A percentile compares a stretch with the other conserved stretches of the same genome.
Evolutionary conservation across 2,329 filamentous ascomycete species (phyloP).

Genomic region (Cryphonectria carpinicola): DNA sequence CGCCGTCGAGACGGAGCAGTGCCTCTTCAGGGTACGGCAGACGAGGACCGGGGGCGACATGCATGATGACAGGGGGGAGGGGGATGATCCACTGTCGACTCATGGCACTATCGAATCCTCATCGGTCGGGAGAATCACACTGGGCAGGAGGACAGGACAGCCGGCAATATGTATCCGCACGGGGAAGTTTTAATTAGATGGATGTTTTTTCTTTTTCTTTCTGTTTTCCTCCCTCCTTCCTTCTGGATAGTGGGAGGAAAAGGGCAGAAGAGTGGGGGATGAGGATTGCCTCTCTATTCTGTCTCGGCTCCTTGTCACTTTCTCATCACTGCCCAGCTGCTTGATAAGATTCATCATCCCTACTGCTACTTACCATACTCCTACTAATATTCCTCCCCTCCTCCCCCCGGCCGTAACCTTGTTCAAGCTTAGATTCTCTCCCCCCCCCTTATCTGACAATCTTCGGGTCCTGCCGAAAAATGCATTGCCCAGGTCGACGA

Average conservation of each 20-base stretch:
- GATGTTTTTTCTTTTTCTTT: background rate
- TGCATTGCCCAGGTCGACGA: background rate
- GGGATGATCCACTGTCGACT: constrained; percentile 2
- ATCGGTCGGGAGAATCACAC: constrained; percentile 1
- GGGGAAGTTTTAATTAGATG: background rate
- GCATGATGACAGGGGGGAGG: background rate
- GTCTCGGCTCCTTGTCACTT: background rate
- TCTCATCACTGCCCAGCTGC: background rate
- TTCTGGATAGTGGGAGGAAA: background rate
- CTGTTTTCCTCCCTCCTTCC: background rate
- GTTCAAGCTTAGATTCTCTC: background rate
- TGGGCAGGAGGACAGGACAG: constrained; percentile 3
- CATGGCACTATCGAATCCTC: constrained; percentile 10
- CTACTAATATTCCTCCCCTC: no score
- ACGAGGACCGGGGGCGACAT: background rate
- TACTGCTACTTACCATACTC: no score
- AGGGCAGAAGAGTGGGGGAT: no score
- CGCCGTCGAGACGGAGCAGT: background rate
- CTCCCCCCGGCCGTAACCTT: no score
- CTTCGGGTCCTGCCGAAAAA: background rate
- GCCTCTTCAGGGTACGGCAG: background rate
- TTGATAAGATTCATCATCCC: no score
- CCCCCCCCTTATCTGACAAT: background rate
- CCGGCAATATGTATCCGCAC: background rate
- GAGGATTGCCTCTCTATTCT: background rate